phyloP scores from a whole-genome alignment of 2,329 filamentous ascomycete species.

The Metarhizium rileyi region DNA sequence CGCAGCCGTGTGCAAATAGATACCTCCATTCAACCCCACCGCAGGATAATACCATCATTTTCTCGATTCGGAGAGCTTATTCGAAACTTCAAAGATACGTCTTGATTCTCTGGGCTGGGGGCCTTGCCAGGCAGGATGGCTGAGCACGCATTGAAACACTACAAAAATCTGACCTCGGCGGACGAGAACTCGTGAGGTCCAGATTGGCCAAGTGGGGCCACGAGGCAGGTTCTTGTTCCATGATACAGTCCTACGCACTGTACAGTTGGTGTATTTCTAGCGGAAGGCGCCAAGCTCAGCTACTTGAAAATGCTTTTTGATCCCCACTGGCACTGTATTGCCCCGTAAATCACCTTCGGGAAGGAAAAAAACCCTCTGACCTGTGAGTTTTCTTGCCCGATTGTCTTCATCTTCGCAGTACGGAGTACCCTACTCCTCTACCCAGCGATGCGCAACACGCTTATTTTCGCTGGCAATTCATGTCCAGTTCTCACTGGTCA shows the following conservation, averaged over 20 bases:
- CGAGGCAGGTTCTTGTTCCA: too few relatives aligned
- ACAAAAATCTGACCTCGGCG: too few relatives aligned
- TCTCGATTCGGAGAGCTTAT: too few relatives aligned
- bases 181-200: too few relatives aligned
- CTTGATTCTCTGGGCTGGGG: too few relatives aligned
- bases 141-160: too few relatives aligned
- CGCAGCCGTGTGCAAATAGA: too few relatives aligned
- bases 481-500: conserved; percentile 54
- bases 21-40: too few relatives aligned
- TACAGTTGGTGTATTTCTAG: neutral
- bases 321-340: neutral
- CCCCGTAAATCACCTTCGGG: neutral
- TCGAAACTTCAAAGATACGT: too few relatives aligned
- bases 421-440: neutral
- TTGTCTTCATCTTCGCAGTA: neutral
- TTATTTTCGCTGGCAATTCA: conserved; percentile 59
- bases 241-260: neutral
- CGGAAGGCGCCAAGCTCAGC: neutral
- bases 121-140: too few relatives aligned
- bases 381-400: neutral
- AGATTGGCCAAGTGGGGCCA: too few relatives aligned
- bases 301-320: neutral
- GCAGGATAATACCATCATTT: too few relatives aligned
- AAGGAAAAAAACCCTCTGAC: neutral
- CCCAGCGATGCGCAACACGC: conserved; percentile 50